phyloP scores from a whole-genome alignment of 2,329 filamentous ascomycete species.

The Fusarium pseudocircinatum region DNA sequence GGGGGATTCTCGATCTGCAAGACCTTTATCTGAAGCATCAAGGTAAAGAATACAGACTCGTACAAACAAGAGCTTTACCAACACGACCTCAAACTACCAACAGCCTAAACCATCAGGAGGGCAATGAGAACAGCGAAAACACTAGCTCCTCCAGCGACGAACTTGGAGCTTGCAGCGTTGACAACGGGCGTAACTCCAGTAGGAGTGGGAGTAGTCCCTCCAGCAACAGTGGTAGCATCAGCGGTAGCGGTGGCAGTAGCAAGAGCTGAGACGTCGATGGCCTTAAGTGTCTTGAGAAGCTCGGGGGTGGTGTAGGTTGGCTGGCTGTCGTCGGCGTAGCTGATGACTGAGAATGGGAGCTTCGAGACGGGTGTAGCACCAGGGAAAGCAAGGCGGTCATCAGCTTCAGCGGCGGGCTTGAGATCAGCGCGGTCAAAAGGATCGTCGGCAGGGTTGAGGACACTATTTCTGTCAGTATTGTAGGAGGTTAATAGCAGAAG shows the following conservation, averaged over 20 bases:
- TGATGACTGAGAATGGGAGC: slow-evolving; percentile 41
- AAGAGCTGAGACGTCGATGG: slow-evolving; percentile 23
- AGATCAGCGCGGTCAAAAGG: slow-evolving; percentile 41
- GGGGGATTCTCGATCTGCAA: not conserved
- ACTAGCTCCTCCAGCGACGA: slow-evolving; percentile 9
- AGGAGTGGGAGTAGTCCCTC: not conserved
- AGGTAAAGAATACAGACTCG: not conserved
- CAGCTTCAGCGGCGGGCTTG: slow-evolving; percentile 32
- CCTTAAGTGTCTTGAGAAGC: slow-evolving; percentile 41
- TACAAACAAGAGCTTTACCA: not conserved
- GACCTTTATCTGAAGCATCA: not conserved
- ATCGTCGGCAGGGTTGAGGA: slow-evolving; percentile 38
- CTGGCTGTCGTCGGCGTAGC: slow-evolving; percentile 34
- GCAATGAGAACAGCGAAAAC: slow-evolving; percentile 9
- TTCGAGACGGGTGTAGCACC: slow-evolving; percentile 37
- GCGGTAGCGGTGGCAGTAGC: slow-evolving; percentile 3
- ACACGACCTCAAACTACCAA: not conserved
- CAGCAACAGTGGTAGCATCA: not conserved
- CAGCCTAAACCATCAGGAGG: slow-evolving; percentile 9
- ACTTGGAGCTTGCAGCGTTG: slow-evolving; percentile 20
- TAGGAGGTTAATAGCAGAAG: fast-evolving
- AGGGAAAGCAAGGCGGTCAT: slow-evolving; percentile 43
- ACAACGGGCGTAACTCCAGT: slow-evolving; percentile 10
- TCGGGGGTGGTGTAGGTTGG: slow-evolving; percentile 42
- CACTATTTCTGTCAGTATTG: slow-evolving; percentile 25